Base-by-base conservation (phyloP, 1,284 basidiomycete genomes). In the Taiwanofungus camphoratus region DNA sequence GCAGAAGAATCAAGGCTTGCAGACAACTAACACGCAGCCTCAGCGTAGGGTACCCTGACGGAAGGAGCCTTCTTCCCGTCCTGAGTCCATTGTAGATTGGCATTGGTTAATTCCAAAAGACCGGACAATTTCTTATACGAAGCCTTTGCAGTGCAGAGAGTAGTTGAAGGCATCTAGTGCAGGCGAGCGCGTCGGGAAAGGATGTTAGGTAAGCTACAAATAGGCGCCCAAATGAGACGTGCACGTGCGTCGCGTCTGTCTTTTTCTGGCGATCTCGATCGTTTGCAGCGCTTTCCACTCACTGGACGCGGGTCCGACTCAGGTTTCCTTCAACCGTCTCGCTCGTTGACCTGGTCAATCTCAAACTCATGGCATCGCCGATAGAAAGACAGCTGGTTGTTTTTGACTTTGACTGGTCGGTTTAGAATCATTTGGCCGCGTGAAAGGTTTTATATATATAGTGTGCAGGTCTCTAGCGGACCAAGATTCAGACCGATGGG, bases 331-430 rank as follows among this genome's bases (percentile, higher is more conserved):
- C n/a, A n/a, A n/a, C n/a, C n/a, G n/a, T n/a, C n/a, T n/a, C n/a
- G n/a, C n/a, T n/a, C n/a, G n/a, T n/a, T n/a, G n/a, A n/a, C n/a
- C n/a, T n/a, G n/a, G n/a, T n/a, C n/a, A n/a, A n/a, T n/a, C n/a
- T n/a, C n/a, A n/a, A n/a, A n/a, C n/a, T n/a, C 49, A 65, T 66
- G 64, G 59, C 71, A 53, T 51, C 68, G 22, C 44, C 61, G 36
- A 59, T 74, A 36, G 64, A 69, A 39, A 82, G 76, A 53, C 91
- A 95, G 63, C 82, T 97, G 36, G 74, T 98, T 52, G 86, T 98
- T 13, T 98, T 89, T 56, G 95, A 99, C 66, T 98, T 98, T 69
- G 95, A 99, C 76, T 98, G 94, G 94, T 90, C 60, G 49, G 71
- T 39, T 12, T 22, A 36, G n/a, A n/a, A n/a, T n/a, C n/a, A n/a